Evolutionary conservation across 1,284 basidiomycete species (phyloP).

Genomic region (Leccinum pachyderme): DNA sequence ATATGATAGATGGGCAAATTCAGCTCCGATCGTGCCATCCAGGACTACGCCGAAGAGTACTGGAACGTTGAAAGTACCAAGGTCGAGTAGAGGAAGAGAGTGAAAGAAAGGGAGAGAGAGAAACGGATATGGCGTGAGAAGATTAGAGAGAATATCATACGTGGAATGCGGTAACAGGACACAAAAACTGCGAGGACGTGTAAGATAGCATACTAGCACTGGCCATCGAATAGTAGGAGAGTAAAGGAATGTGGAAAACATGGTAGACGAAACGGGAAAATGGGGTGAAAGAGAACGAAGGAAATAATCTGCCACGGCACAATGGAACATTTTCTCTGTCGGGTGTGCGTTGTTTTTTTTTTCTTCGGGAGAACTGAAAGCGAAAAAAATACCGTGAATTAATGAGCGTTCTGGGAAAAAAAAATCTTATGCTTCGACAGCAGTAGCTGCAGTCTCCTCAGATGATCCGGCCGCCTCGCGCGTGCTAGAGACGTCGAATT

Average conservation of each 20-base stretch:
- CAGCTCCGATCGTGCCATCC: constrained; percentile 87
- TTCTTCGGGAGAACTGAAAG: not conserved
- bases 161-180: not conserved
- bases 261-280: not conserved
- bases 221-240: constrained; percentile 4
- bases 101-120: not conserved
- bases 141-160: not conserved
- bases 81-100: constrained; percentile 22
- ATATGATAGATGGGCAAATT: constrained; percentile 85
- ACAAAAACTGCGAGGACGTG: constrained; percentile 5
- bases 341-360: not conserved
- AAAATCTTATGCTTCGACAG: not conserved
- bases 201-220: constrained; percentile 9
- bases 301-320: constrained; percentile 5
- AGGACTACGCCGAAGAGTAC: constrained; percentile 83
- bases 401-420: not conserved
- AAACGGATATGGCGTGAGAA: not conserved
- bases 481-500: not conserved
- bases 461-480: not conserved
- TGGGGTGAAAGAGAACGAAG: constrained; percentile 2
- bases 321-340: not conserved
- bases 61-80: constrained; percentile 64
- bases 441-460: not conserved
- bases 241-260: not conserved
- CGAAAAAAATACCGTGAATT: not conserved